Evolutionary conservation across 2,329 filamentous ascomycete genomes (phyloP), one percentile per base, ranked within the genome.

Genomic region (Zymoseptoria crescenta): DNA sequence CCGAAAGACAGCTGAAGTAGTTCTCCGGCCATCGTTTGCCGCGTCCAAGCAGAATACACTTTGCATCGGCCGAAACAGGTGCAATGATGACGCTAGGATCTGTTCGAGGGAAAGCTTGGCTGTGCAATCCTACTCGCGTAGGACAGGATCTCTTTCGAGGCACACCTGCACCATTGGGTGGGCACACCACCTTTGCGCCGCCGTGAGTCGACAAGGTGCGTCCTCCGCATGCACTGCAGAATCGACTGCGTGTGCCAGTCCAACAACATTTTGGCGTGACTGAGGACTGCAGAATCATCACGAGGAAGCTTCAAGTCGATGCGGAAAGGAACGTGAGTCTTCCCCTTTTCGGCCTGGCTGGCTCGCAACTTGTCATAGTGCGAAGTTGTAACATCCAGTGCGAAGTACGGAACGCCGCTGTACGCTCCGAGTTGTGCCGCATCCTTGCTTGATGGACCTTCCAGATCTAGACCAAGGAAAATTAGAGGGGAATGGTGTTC

Each of bases 1-100:
- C 90, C 5, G 63, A 64, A 1, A 65, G 60, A 24, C 59, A 62
- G 49, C 59, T 62, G 54, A 62, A 66, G 62, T 66, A 66, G 48
- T 64, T 65, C 10, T 63, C 61, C 19, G 64, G 64, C 64, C 64
- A 66, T 8, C 60, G 55, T 49, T 65, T 66, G 0, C 64, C 64
- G 5, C 64, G 58, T 16, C 64, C 64, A 1, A 66, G 56, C 0
- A 66, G 60, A 1, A 66, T 56, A 10, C 64, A 61, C 45, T 62
- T 62, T 6, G 59, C 63, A 53, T 66, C 64, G 4, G 60, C 60
- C 1, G 64, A 65, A 8, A 66, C 58, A 8, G 64, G 64, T 3
- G 64, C 64, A 30, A 64, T 63, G 21, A 66, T 63, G 19, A 66
- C 58, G 16, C 61, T 66, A 4, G 63, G 63, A 61, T 66, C 63